Base-by-base conservation (phyloP, 2,329 filamentous ascomycete genomes). In the Penicillium carneum region DNA sequence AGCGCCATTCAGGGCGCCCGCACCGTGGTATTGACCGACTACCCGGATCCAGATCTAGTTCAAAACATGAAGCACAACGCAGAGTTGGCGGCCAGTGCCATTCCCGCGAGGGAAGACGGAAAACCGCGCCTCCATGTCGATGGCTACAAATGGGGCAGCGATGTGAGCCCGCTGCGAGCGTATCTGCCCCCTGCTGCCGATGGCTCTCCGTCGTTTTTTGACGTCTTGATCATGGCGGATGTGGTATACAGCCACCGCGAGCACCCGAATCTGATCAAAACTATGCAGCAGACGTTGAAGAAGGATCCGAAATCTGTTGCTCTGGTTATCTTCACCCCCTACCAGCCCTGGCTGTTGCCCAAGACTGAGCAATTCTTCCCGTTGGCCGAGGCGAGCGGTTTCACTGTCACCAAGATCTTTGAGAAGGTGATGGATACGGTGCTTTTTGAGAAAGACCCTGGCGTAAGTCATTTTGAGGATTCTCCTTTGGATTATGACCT, bases 241-340 rank as follows among this genome's bases (percentile, higher is more conserved):
- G 84, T 97, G 51, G 84, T 97, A 3, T 98, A 97, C 80, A 91
- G 95, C 62, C 93, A 97, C 75, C 90, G 88, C 4, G 93, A 97
- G 80, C 94, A 97, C 73, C 82, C 79, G 1, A 92, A 91, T 71
- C 83, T 97, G 62, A 82, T 96, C 66, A 84, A 85, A 66, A 92
- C 90, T 4, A 86, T 97, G 62, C 81, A 85, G 70, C 75, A 84
- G 72, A 91, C 90, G 16, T 77, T 97, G 70, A 85, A 84, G 68
- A 82, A 80, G 63, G 76, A 80, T 3, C 70, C 75, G 3, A 80
- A 81, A 1, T 86, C 89, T 50, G 84, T 84, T 56, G 92, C 93
- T 2, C 86, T 93, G 70, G 93, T 97, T 8, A 96, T 97, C 77
- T 98, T 97, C 80, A 96, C 93, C 0, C 93, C 92, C 20, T 97